Conservation (phyloP, 306 rosid species). For the Castanea mollissima region DNA sequence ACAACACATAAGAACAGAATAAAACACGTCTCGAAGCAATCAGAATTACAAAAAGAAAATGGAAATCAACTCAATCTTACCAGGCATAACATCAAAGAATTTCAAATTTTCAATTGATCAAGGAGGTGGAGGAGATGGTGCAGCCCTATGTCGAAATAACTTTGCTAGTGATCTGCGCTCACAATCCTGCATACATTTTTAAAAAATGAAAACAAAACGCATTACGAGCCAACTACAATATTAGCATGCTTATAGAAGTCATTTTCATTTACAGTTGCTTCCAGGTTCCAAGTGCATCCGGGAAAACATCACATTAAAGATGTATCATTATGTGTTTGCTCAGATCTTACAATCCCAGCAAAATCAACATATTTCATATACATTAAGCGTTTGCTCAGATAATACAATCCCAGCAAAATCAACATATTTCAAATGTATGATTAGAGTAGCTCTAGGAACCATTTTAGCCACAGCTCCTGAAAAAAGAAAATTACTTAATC, state of each 20-base stretch:
- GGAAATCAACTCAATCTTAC: conserved; percentile 16
- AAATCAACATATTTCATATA: neutral
- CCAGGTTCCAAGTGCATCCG: neutral
- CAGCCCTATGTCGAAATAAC: conserved; percentile 69
- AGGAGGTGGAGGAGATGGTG: conserved; percentile 46
- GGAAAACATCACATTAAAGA: neutral
- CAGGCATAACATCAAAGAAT: conserved; percentile 15
- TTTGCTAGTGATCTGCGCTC: conserved; percentile 86
- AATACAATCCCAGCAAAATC: neutral
- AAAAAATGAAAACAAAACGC: neutral
- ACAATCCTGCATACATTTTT: conserved; percentile 59
- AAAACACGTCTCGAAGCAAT: neutral
- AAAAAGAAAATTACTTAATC: neutral
- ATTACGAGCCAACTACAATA: neutral
- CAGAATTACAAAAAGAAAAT: conserved; percentile 2
- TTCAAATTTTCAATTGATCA: conserved; percentile 22
- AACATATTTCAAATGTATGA: neutral
- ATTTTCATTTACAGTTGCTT: neutral
- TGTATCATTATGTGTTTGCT: neutral
- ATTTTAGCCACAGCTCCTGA: neutral
- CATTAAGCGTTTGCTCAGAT: neutral
- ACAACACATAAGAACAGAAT: conserved; percentile 13
- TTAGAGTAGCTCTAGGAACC: neutral
- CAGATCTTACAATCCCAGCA: neutral
- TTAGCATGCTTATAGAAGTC: neutral